Conservation (phyloP, 305 asterid genomes). For the Solanum hybrid region DNA sequence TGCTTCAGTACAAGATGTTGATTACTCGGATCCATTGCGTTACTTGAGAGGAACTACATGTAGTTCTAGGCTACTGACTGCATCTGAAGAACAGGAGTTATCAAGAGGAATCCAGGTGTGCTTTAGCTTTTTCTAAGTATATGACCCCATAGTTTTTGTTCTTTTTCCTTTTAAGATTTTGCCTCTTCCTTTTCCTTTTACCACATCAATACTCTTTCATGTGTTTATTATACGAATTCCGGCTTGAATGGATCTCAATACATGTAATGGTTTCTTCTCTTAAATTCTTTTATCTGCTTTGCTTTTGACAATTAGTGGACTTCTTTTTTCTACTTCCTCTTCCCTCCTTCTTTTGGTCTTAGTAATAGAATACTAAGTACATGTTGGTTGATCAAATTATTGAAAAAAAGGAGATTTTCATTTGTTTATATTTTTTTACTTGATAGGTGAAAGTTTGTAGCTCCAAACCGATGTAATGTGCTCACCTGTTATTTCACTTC, state of each 20-base stretch:
- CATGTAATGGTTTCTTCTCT: not conserved
- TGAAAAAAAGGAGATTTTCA: not conserved
- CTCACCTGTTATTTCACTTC: not conserved
- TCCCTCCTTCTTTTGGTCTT: not conserved
- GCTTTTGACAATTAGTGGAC: not conserved
- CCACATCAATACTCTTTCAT: not conserved
- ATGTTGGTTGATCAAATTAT: not conserved
- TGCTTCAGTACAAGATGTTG: constrained; percentile 51
- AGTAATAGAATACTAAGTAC: not conserved
- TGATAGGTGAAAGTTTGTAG: not conserved
- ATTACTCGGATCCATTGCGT: constrained; percentile 75
- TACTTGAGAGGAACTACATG: constrained; percentile 69
- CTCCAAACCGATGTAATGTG: not conserved
- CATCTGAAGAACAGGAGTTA: constrained; percentile 71
- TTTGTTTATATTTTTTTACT: not conserved
- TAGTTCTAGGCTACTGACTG: constrained; percentile 65
- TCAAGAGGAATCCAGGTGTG: constrained; percentile 95
- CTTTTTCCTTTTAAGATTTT: not conserved
- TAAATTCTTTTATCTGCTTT: not conserved
- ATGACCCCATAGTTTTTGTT: not conserved
- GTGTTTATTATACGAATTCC: not conserved
- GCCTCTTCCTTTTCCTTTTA: not conserved
- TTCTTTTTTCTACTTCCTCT: not conserved
- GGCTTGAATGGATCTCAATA: not conserved
- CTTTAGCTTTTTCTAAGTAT: not conserved